Percentiles rank a stretch among this genome's conserved stretches.
Conservation (phyloP, 2,329 filamentous ascomycete genomes). For the Lizonia empirigonia region DNA sequence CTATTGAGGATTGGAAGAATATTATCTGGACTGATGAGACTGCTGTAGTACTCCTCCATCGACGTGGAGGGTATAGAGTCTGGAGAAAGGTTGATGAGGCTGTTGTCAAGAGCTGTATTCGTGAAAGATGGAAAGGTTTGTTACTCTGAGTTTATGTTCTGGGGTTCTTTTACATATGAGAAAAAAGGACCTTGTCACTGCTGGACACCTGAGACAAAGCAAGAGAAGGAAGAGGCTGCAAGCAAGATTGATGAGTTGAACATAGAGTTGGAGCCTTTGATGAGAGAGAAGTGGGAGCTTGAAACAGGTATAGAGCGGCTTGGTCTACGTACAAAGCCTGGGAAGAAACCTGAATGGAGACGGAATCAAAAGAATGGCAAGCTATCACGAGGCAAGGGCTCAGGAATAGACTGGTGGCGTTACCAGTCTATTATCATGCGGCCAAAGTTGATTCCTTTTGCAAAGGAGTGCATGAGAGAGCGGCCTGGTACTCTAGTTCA, state of each 20-base stretch:
- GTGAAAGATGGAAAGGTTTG: slow-evolving; percentile 18
- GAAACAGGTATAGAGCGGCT: slow-evolving; percentile 4
- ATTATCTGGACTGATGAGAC: slow-evolving; percentile 18
- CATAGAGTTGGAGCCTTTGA: slow-evolving; percentile 11
- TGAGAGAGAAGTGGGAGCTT: slow-evolving; percentile 17
- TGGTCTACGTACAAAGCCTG: slow-evolving; percentile 3
- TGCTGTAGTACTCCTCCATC: slow-evolving; percentile 10
- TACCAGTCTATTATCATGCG: slow-evolving; percentile 11
- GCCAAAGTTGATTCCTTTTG: no score
- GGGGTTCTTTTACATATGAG: no score
- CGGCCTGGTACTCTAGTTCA: slow-evolving; percentile 12
- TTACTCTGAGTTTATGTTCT: slow-evolving; percentile 11
- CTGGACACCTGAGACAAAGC: slow-evolving; percentile 6
- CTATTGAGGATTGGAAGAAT: slow-evolving; percentile 18
- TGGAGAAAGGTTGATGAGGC: slow-evolving; percentile 14
- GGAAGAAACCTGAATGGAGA: slow-evolving; percentile 9
- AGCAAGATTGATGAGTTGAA: slow-evolving; percentile 12
- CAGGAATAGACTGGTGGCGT: slow-evolving; percentile 16
- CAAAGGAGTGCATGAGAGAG: slow-evolving; percentile 11
- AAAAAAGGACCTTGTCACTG: no score
- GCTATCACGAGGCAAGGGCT: slow-evolving; percentile 4
- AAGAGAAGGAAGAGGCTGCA: slow-evolving; percentile 5
- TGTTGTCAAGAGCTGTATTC: slow-evolving; percentile 13
- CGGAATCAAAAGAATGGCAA: slow-evolving; percentile 17
- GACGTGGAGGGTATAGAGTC: slow-evolving; percentile 4